Base-by-base conservation (phyloP, 1,284 basidiomycete genomes). In the Cryptococcus sp. region DNA sequence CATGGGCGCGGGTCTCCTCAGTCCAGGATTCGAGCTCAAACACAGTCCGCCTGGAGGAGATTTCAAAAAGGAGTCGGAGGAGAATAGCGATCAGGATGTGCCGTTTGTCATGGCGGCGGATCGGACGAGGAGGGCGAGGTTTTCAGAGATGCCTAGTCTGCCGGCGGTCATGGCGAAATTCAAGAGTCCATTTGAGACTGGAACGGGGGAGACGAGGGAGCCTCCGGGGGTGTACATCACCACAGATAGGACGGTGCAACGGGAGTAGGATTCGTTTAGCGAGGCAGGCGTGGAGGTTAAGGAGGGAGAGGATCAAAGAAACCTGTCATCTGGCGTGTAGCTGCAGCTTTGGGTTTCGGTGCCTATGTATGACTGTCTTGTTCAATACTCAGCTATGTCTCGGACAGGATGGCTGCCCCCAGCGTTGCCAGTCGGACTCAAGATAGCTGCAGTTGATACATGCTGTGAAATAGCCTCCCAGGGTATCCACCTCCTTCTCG, bases 131-230 rank as follows among this genome's bases (percentile, higher is more conserved):
- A 39, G 44, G n/a, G 50, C 57, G 22, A 53, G 57, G 39, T 45
- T 54, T 21, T 53, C 50, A 41, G 54, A 57, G 45, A 44, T 62
- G 32, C 42, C 58, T 10, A 50, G 33, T 16, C 33, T 62, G 32
- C 60, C 60, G 24, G 51, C 31, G 25, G 56, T 60, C 12, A 45
- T 63, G 36, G 50, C 48, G 35, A 53, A 47, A 41, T 59, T 63
- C 39, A 57, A 38, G 41, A 53, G 51, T 35, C 60, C 60, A 22
- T 54, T 62, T 19, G 58, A 62, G 37, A 51, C 47, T 14, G 25
- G 37, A 10, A 19, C 21, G 43, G 26, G 23, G 47, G 46, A 12
- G 22, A 21, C 6, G 44, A 40, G 31, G 18, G 21, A 50, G 2
- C 54, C 52, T 18, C 45, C 58, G 18, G 45, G 54, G 43, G 56